phyloP scores from a whole-genome alignment of 2,329 filamentous ascomycete genomes.

The Diatrype stigma region DNA sequence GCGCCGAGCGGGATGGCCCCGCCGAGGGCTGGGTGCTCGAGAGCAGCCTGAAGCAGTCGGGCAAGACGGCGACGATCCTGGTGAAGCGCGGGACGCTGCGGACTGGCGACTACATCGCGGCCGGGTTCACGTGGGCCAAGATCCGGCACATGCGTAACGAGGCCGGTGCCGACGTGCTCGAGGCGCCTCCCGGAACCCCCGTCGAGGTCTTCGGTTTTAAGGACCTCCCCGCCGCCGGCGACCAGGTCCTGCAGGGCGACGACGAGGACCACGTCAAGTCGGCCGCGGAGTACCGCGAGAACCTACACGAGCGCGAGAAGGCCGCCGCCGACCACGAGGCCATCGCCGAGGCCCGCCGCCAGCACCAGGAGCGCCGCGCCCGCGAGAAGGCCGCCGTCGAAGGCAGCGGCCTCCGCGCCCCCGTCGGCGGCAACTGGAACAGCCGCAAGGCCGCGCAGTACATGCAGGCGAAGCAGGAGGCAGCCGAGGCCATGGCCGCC shows the following conservation, averaged over 20 bases:
- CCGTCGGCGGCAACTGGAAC: conserved; percentile 3
- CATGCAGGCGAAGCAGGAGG: not conserved
- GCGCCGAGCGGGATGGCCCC: conserved; percentile 70
- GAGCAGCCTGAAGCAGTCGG: conserved; percentile 78
- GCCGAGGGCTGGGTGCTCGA: conserved; percentile 95
- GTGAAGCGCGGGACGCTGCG: conserved; percentile 83
- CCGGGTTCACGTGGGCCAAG: conserved; percentile 81
- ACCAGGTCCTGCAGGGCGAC: conserved; percentile 78
- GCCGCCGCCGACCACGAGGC: conserved; percentile 74
- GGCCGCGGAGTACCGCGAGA: conserved; percentile 71
- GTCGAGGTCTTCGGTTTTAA: conserved; percentile 96
- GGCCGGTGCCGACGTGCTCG: conserved; percentile 64
- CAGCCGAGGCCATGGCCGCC: conserved; percentile 14
- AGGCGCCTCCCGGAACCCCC: conserved; percentile 82
- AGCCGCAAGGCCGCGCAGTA: conserved; percentile 21
- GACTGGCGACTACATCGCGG: conserved; percentile 77
- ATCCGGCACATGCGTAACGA: conserved; percentile 85
- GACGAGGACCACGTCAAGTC: conserved; percentile 74
- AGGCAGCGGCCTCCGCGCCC: conserved; percentile 10
- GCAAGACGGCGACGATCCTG: conserved; percentile 83
- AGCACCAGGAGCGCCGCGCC: conserved; percentile 55
- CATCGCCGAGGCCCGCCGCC: conserved; percentile 63
- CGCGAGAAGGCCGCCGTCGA: conserved; percentile 49
- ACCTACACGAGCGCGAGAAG: conserved; percentile 66
- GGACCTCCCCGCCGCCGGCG: conserved; percentile 75